Evolutionary conservation across 805 yeast species (phyloP).

Genomic region (Candida schatavii): DNA sequence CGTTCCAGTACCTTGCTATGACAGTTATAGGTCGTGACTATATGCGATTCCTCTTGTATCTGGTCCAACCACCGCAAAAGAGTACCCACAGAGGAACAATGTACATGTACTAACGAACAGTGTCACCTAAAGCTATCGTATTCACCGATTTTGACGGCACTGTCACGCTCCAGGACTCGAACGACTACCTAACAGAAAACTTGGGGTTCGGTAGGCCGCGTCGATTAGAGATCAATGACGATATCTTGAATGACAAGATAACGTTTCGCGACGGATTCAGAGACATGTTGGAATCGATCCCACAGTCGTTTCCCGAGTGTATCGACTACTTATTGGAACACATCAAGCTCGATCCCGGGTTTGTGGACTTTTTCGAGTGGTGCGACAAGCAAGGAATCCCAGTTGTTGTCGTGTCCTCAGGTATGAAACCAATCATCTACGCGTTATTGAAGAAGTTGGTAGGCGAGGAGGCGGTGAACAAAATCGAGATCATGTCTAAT

Average conservation of each 20-base stretch:
- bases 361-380: conserved; percentile 78
- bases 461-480: conserved; percentile 69
- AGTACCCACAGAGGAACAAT: no score
- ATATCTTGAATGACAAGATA: conserved; percentile 64
- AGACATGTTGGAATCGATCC: conserved; percentile 77
- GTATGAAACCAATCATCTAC: conserved; percentile 89
- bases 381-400: conserved; percentile 71
- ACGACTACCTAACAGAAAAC: conserved; percentile 85
- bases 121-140: conserved; percentile 60
- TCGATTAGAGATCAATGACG: conserved; percentile 66
- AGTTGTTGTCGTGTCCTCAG: conserved; percentile 82
- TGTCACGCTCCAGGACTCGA: conserved; percentile 91
- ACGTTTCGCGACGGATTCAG: conserved; percentile 81
- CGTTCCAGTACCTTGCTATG: no score
- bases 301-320: conserved; percentile 78
- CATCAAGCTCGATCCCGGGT: conserved; percentile 86
- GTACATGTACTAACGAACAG: no score
- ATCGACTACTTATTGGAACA: conserved; percentile 62
- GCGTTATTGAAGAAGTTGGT: conserved; percentile 72
- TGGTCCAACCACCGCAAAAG: no score
- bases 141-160: conserved; percentile 99
- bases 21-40: no score
- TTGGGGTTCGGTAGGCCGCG: conserved; percentile 78
- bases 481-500: conserved; percentile 81
- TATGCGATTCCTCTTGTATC: no score